phyloP scores from a whole-genome alignment of 768 basidiomycete species.

The Tulasnella calospora region DNA sequence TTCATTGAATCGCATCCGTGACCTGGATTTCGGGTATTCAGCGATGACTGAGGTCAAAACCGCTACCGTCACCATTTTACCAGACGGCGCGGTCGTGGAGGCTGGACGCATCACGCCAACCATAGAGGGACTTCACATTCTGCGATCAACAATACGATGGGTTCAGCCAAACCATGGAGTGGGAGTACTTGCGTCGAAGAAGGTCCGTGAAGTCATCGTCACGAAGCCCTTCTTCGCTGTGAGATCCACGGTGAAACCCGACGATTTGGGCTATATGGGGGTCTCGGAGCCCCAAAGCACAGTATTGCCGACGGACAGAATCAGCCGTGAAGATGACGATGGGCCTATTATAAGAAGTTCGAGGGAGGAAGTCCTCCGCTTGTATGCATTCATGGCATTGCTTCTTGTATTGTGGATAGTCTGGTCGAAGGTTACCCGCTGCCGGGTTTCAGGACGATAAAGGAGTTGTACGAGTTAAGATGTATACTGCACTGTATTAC shows the following conservation, averaged over 20 bases:
- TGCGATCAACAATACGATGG: neutral
- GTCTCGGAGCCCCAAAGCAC: neutral
- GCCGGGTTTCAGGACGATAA: slow-evolving; percentile 1
- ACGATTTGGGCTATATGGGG: neutral
- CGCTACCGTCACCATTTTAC: neutral
- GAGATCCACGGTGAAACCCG: neutral
- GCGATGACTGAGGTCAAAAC: neutral
- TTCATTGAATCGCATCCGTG: neutral
- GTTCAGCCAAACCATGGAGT: neutral
- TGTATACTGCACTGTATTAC: neutral
- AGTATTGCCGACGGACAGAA: neutral
- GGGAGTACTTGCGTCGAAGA: neutral
- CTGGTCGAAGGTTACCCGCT: neutral
- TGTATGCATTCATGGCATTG: neutral
- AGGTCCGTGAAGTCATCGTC: neutral
- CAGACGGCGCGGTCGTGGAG: neutral
- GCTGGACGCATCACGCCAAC: neutral
- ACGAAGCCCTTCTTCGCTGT: slow-evolving; percentile 1
- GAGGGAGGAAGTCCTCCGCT: neutral
- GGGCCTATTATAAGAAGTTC: neutral
- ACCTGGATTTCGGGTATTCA: neutral
- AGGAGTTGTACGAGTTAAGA: neutral
- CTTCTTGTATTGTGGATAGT: neutral
- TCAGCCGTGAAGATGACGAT: neutral
- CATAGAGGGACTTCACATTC: neutral